Evolutionary conservation across 108 stramenopile genomes (phyloP).

Genomic region (Pseudonitzschia pungens): DNA sequence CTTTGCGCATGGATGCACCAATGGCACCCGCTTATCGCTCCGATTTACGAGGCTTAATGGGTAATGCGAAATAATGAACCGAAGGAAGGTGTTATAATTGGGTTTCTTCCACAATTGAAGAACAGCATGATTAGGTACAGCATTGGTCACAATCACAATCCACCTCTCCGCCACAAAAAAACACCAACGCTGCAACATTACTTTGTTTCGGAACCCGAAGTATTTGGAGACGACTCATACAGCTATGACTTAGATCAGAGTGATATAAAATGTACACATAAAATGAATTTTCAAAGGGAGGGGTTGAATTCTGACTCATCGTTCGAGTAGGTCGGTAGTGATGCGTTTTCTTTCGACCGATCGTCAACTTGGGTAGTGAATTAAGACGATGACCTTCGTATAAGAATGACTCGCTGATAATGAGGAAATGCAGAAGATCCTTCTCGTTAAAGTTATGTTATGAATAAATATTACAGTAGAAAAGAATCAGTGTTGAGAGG

Average conservation of each 20-base stretch:
- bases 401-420: not conserved
- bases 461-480: not conserved
- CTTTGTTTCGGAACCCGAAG: too few species aligned
- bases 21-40: slow-evolving; percentile 90
- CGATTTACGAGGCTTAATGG: slow-evolving; percentile 81
- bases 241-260: too few species aligned
- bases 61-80: not conserved
- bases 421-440: not conserved
- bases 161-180: not conserved
- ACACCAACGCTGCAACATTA: too few species aligned
- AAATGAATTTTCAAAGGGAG: too few species aligned
- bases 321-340: too few species aligned
- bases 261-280: too few species aligned
- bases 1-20: slow-evolving; percentile 91
- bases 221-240: too few species aligned
- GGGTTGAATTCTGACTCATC: too few species aligned
- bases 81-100: not conserved
- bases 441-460: not conserved
- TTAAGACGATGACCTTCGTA: too few species aligned
- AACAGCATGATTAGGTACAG: not conserved
- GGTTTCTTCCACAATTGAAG: slow-evolving; percentile 1
- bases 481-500: not conserved
- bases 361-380: too few species aligned
- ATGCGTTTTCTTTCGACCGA: too few species aligned
- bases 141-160: not conserved